These are phyloP conservation scores for Centaurea solstitialis DNA, from an alignment of 129 eudicot genomes.

Conservation along the genomic window DNA sequence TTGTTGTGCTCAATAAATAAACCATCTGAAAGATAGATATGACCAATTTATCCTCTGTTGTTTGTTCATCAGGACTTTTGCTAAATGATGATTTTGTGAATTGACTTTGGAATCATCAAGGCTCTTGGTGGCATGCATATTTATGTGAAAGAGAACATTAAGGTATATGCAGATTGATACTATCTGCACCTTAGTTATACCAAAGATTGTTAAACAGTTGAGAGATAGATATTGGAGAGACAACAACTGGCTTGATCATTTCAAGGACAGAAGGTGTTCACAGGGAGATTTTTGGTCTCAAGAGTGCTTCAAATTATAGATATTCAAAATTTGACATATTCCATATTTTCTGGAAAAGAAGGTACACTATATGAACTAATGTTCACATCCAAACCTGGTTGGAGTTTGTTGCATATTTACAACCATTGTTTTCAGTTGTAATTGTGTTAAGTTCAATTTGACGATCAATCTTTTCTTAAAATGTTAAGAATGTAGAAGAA, in stretches of 20 bases:
- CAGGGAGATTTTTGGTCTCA: constrained; percentile 52
- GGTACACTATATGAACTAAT: neutral
- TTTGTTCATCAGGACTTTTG: constrained; percentile 27
- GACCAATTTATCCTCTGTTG: neutral
- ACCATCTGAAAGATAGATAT: neutral
- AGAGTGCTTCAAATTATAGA: neutral
- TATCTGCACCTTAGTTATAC: constrained; percentile 39
- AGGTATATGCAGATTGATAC: constrained; percentile 49
- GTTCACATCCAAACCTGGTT: neutral
- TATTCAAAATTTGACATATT: neutral
- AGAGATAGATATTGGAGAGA: constrained; percentile 40
- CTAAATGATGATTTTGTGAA: constrained; percentile 39
- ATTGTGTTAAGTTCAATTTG: neutral
- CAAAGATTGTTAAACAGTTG: constrained; percentile 34
- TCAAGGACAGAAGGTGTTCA: constrained; percentile 43
- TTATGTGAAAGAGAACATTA: constrained; percentile 43
- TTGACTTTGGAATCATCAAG: constrained; percentile 42
- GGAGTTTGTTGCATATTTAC: neutral
- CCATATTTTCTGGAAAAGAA: too few relatives aligned
- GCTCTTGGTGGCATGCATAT: constrained; percentile 44
- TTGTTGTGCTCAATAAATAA: neutral
- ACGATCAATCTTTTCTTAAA: neutral
- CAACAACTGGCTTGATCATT: constrained; percentile 45
- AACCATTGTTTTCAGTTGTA: neutral
- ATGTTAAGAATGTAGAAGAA: neutral